Conservation (phyloP, 768 basidiomycete genomes). For the Tulasnella sp. region DNA sequence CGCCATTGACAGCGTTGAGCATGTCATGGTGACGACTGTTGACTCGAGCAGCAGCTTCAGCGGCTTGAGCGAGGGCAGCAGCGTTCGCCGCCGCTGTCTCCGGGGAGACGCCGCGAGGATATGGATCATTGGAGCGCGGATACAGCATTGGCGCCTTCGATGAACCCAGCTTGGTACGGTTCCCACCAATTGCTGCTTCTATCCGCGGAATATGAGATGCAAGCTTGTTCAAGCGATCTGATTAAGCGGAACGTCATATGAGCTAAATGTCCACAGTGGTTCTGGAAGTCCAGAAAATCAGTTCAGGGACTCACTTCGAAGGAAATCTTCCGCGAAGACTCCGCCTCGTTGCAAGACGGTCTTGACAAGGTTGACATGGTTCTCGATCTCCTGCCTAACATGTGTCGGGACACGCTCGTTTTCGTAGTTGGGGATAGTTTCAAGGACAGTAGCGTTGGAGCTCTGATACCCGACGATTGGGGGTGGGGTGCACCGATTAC, state of each 20-base stretch:
- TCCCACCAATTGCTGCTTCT: constrained; percentile 11
- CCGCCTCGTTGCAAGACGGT: constrained; percentile 19
- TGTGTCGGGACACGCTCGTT: constrained; percentile 2
- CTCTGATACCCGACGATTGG: constrained; percentile 10
- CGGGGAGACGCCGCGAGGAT: not conserved
- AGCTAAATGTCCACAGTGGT: not conserved
- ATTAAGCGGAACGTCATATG: not conserved
- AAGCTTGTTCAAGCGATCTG: constrained; percentile 18
- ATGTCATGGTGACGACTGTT: constrained; percentile 17
- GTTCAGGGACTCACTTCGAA: constrained; percentile 17
- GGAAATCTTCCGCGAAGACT: constrained; percentile 19
- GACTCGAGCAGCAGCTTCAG: constrained; percentile 16
- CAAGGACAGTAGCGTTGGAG: constrained; percentile 19
- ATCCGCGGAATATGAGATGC: constrained; percentile 14
- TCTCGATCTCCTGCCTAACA: constrained; percentile 18
- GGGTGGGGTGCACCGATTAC: not conserved
- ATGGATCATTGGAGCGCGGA: constrained; percentile 17
- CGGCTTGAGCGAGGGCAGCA: constrained; percentile 14
- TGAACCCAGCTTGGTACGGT: not conserved
- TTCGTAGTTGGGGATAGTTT: constrained; percentile 10
- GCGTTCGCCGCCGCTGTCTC: constrained; percentile 14
- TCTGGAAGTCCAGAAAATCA: not conserved
- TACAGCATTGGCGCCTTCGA: constrained; percentile 10
- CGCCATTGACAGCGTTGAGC: not conserved
- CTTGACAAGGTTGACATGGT: constrained; percentile 18